Evolutionary conservation across 225 moss, liverwort and hornwort genomes (phyloP), one percentile per base, ranked within the genome.

Genomic region (Physcomitrellopsis africana): DNA sequence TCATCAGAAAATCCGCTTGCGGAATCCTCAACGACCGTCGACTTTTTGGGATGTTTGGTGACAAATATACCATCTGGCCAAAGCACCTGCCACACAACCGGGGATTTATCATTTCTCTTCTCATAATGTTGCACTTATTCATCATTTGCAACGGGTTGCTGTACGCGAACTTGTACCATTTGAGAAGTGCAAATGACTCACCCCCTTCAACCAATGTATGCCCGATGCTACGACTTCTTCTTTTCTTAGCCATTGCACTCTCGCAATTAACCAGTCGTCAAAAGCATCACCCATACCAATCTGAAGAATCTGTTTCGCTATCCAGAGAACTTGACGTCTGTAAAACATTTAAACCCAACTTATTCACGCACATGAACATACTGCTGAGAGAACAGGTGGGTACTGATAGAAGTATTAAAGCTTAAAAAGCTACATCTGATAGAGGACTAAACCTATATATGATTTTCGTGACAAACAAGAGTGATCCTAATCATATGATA

Each of bases 1-100:
- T 70, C 71, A 62, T 56, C 63, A 46, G 71, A 53, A 57, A 82
- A 64, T 22, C 63, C 82, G 41, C 63, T 72, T 55, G 72, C 67
- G 0, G 80, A 12, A 59, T 76, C 81, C 74, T 79, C 67, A 15
- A 66, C 49, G 24, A 17, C 64, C 26, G 79, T 47, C 67, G 81
- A 74, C 70, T 75, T 83, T 49, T 72, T 81, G 16, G 88, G 90
- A 53, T 93, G 91, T 67, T 85, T 97, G 10, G 97, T 91, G 1
- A 97, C 83, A 87, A 97, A 97, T 59, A 97, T 73, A 23, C 97
- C 97, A 76, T 97, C 94, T 51, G 94, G 97, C 97, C 97, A 97
- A 29, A 97, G 79, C 74, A 90, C 82, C 87, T 88, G 80, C 70
- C 5, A 58, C 42, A 63, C 32, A 68, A 67, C 61, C 55, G 72